Evolutionary conservation across 2,329 filamentous ascomycete species (phyloP), one percentile per base, ranked within the genome.

Genomic region (Elsinoe australis): DNA sequence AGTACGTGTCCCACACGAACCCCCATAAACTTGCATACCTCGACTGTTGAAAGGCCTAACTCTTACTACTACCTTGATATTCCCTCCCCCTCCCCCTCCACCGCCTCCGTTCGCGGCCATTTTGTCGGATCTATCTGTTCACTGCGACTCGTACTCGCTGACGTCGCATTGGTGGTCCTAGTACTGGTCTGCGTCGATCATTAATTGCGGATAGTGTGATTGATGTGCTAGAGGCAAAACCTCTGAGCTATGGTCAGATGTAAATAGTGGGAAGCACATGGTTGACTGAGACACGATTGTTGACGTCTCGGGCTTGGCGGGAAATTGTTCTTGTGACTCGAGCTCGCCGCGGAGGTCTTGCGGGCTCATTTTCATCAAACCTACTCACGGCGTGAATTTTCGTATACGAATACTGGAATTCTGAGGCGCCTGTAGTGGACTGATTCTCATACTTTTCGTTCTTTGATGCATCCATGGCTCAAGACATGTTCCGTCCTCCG

Each of bases 61-160:
- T 72, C 92, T 82, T 74, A 98, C 92, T 75, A 98, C 92, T 72
- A 98, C 92, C 82, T 98, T 98, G 69, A 98, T 98, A 65, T 98
- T 98, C 64, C 92, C 89, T 71, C 85, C 18, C 46, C 44, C 28
- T 12, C 47, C 39, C 33, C 46, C 46, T 46, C 44, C 45, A 34
- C 49, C 24, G 14, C 41, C 22, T 52, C 45, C 34, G 21, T 28
- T 39, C 9, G 45, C 24, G 9, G 45, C 45, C 45, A 48, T 48
- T 14, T 15, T 29, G 19, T 19, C 8, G 12, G 12, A 17, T 24
- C 31, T 47, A 18, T n/a, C 44, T 17, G 33, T 8, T 31, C 8
- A 15, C 18, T 39, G 14, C 15, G 21, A 31, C 6, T 36, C 9
- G 31, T 31, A 19, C 6, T 33, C 18, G 9, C 17, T 14, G 44